Evolutionary conservation across 345 rosid genomes (phyloP).

Genomic region (Kandelia obovata): DNA sequence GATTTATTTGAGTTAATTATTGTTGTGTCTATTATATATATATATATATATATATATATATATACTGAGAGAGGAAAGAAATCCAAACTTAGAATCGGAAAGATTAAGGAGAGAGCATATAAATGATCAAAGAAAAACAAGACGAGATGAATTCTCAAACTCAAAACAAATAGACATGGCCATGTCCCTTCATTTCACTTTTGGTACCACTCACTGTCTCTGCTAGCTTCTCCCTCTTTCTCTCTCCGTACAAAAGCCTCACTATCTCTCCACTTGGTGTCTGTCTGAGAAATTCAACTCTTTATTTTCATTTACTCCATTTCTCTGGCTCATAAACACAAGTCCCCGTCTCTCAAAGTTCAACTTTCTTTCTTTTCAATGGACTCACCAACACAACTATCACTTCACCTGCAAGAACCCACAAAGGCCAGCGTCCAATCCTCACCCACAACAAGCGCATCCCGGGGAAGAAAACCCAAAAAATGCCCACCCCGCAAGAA

Average conservation of each 20-base stretch:
- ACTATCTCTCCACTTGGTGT: not conserved
- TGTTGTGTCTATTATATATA: no score
- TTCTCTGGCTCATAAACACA: not conserved
- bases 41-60: no score
- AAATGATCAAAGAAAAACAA: no score
- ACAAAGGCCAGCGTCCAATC: slow-evolving; percentile 7
- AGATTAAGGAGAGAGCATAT: no score
- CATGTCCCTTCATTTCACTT: slow-evolving; percentile 26
- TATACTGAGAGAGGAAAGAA: no score
- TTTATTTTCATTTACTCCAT: no score
- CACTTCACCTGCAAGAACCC: slow-evolving; percentile 15
- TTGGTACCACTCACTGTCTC: not conserved
- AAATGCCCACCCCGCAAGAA: slow-evolving; percentile 40
- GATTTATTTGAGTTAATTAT: no score
- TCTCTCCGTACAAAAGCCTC: not conserved
- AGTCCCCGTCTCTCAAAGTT: no score
- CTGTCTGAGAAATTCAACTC: not conserved
- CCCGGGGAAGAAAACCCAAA: slow-evolving; percentile 19
- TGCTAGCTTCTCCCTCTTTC: not conserved
- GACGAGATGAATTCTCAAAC: not conserved
- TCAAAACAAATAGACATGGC: not conserved
- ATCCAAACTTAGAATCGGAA: no score
- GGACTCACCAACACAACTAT: slow-evolving; percentile 1
- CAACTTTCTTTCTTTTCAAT: not conserved
- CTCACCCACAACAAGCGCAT: not conserved